Base-by-base conservation (phyloP, 2,329 filamentous ascomycete genomes). In the Alternaria sp. region DNA sequence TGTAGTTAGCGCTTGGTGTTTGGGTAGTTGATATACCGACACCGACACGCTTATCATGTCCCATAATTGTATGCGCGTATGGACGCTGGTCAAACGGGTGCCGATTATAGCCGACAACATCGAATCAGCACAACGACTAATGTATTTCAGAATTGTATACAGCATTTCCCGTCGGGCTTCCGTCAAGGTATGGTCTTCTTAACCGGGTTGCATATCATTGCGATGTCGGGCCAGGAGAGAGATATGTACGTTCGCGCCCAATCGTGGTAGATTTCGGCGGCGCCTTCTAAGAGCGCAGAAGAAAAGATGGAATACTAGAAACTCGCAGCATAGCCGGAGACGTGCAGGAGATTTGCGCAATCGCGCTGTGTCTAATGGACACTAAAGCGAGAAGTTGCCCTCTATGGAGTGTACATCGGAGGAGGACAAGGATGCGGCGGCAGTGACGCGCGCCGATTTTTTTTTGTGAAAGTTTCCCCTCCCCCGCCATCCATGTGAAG, bases 381-480 rank as follows among this genome's bases (percentile, higher is more conserved):
- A 30, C 28, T 30, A 30, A 30, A 30, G 28, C 28, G 28, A 30
- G 28, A 12, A 11, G 28, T 30, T 30, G 28, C 1, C 3, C 28
- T 30, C 1, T 30, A 30, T 11, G 28, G 28, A 30, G 28, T 30
- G 2, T 30, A 11, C 28, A 3, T 11, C 28, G 28, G 28, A 9
- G 28, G 28, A 30, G 28, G 38, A 22, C 51, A 42, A 24, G 51
- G 39, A 51, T 51, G 26, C 24, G 48, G 34, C 48, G 48, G 48
- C 46, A 49, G 46, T 36, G n/a, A 58, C 46, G 62, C 64, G 62
- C 62, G 48, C 64, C 55, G 51, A 66, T 59, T 61, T 66, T 66
- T 66, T 66, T 66, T 66, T 38, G 28, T 11, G 34, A 48, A 54
- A 49, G 44, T 54, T 28, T 36, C 49, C 49, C 54, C 48, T 43